These are phyloP conservation scores for Dactylella cylindrospora DNA, from an alignment of 2,329 filamentous ascomycete species.

Conservation along the genomic window DNA sequence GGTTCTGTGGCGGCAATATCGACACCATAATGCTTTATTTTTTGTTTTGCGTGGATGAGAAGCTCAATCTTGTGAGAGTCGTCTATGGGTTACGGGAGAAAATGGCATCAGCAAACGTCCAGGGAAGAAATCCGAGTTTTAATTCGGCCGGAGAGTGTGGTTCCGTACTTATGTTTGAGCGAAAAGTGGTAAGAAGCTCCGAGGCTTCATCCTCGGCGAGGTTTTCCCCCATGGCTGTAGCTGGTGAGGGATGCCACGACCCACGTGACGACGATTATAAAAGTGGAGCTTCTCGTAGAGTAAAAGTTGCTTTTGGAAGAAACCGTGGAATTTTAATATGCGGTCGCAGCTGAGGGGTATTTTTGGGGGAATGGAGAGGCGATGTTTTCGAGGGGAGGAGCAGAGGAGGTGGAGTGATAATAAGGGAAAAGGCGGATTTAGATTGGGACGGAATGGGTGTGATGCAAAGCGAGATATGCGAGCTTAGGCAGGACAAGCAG, in stretches of 20 bases:
- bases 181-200: constrained; percentile 36
- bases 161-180: constrained; percentile 44
- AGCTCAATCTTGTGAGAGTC: constrained; percentile 36
- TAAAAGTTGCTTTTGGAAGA: constrained; percentile 21
- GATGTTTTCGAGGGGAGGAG: constrained; percentile 13
- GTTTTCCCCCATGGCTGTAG: constrained; percentile 34
- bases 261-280: not conserved
- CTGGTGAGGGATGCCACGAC: not conserved
- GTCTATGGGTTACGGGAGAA: constrained; percentile 35
- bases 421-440: constrained; percentile 2
- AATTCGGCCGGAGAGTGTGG: constrained; percentile 20
- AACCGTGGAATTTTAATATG: constrained; percentile 8
- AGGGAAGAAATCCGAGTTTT: constrained; percentile 18
- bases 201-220: constrained; percentile 42
- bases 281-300: not conserved
- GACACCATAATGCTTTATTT: constrained; percentile 42
- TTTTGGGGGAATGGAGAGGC: not conserved
- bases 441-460: constrained; percentile 11
- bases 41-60: constrained; percentile 35
- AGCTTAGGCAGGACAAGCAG: constrained; percentile 34
- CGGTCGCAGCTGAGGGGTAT: not conserved
- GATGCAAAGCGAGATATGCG: constrained; percentile 23
- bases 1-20: constrained; percentile 60
- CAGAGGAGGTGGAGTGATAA: constrained; percentile 29
- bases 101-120: constrained; percentile 29